These are phyloP conservation scores for Eucalyptus tenuipes DNA, from an alignment of 345 rosid species.

Conservation along the genomic window DNA sequence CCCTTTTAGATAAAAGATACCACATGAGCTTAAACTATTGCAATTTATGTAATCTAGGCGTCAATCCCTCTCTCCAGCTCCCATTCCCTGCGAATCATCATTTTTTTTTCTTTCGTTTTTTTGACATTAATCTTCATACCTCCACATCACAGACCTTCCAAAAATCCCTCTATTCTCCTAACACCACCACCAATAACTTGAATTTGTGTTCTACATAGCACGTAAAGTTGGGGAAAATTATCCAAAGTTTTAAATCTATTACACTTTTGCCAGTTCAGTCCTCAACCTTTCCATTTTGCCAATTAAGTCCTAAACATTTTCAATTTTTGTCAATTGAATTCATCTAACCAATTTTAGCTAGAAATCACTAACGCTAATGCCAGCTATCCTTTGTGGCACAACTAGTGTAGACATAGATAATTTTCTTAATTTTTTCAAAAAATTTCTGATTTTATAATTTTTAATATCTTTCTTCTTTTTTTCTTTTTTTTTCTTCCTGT, in stretches of 20 bases:
- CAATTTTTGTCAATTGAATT: no score
- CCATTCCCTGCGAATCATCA: background rate
- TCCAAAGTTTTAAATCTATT: no score
- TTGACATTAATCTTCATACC: background rate
- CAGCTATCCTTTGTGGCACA: accelerated
- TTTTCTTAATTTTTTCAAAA: no score
- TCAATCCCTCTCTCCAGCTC: background rate
- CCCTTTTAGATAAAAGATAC: background rate
- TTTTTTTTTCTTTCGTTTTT: background rate
- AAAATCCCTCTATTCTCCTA: background rate
- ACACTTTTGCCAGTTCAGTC: accelerated
- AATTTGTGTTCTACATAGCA: background rate
- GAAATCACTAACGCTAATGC: no score
- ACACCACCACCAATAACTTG: background rate
- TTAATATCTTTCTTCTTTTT: no score
- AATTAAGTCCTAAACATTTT: no score
- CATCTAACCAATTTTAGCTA: no score
- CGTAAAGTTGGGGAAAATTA: no score
- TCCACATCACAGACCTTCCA: background rate
- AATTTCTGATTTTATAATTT: no score
- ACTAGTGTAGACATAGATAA: accelerated
- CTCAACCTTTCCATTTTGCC: no score
- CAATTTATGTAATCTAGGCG: background rate
- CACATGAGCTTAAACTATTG: background rate
- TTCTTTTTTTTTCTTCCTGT: no score